Conservation (phyloP, 2,329 filamentous ascomycete species). For the Amauroascus verrucosus region DNA sequence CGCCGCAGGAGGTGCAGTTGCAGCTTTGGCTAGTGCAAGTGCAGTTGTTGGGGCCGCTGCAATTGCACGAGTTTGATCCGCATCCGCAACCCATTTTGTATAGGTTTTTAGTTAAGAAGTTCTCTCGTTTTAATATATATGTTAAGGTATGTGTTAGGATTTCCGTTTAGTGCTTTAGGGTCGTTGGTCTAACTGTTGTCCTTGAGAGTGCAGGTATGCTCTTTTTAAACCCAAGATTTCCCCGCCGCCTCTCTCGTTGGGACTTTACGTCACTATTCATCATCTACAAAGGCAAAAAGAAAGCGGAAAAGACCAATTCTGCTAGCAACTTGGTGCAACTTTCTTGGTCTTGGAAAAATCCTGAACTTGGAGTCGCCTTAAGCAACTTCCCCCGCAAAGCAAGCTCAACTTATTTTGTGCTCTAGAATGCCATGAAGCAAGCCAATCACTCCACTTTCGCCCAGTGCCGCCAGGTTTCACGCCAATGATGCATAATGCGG, state of each 20-base stretch:
- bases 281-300: background rate
- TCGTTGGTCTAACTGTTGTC: too few relatives aligned
- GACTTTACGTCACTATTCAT: conserved; percentile 9
- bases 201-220: too few relatives aligned
- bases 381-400: background rate
- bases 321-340: too few relatives aligned
- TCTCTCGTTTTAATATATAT: too few relatives aligned
- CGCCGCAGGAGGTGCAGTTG: conserved; percentile 16
- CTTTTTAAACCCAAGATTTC: background rate
- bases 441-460: background rate
- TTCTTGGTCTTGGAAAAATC: background rate
- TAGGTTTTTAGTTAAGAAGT: background rate
- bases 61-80: conserved; percentile 14
- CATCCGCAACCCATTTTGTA: conserved; percentile 16
- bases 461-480: background rate
- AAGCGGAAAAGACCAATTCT: background rate
- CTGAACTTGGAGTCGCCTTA: background rate
- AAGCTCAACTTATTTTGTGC: background rate
- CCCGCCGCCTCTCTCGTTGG: background rate
- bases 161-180: background rate
- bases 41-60: conserved; percentile 15
- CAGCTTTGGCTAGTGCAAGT: conserved; percentile 14
- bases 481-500: background rate
- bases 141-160: background rate
- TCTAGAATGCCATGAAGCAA: background rate